phyloP scores from a whole-genome alignment of 225 moss, liverwort and hornwort genomes.

The Polytrichum formosum region DNA sequence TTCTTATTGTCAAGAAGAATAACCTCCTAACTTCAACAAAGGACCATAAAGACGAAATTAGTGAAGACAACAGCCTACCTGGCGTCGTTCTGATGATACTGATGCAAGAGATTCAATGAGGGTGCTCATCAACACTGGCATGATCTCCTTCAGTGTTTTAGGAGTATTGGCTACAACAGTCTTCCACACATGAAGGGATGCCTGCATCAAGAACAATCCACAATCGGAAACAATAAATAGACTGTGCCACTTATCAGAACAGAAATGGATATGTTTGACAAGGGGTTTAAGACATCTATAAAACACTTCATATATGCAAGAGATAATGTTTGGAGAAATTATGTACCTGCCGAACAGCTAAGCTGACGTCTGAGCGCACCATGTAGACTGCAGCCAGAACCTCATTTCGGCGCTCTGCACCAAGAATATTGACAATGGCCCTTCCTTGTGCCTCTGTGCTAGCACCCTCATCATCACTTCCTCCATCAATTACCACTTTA shows the following conservation, averaged over 20 bases:
- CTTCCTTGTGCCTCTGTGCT: conserved; percentile 99
- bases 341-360: conserved; percentile 91
- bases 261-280: neutral
- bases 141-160: conserved; percentile 97
- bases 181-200: conserved; percentile 99
- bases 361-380: conserved; percentile 98
- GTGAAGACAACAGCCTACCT: conserved; percentile 37
- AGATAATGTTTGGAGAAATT: neutral
- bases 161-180: conserved; percentile 99
- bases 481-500: conserved; percentile 97
- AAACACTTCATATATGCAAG: neutral
- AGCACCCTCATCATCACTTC: conserved; percentile 99
- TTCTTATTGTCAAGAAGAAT: no score
- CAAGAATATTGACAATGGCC: conserved; percentile 90
- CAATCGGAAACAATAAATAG: neutral
- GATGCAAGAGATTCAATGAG: conserved; percentile 94
- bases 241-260: neutral
- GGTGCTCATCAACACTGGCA: conserved; percentile 99
- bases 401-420: conserved; percentile 89
- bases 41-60: no score
- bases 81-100: conserved; percentile 84
- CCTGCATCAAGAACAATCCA: conserved; percentile 38
- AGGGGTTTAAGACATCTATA: neutral
- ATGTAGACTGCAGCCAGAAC: conserved; percentile 98
- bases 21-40: no score